These are phyloP conservation scores for Fraxinus excelsior DNA, from an alignment of 257 asterid genomes.

Conservation along the genomic window DNA sequence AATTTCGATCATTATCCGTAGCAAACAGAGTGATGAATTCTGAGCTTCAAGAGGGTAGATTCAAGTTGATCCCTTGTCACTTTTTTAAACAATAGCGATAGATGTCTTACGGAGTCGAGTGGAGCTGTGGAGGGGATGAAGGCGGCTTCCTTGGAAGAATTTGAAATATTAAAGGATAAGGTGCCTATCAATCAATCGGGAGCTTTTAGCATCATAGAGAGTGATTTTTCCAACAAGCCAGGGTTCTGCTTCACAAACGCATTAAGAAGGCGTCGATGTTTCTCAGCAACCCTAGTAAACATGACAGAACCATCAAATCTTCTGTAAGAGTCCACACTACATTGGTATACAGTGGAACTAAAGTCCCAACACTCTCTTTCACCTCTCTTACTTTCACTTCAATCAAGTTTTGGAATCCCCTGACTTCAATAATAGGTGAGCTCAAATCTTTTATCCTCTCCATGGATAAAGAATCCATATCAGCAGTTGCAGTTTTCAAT, in stretches of 20 bases:
- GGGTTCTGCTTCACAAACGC: conserved; percentile 98
- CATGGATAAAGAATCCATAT: too few relatives aligned
- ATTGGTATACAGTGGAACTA: conserved; percentile 38
- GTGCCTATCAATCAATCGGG: conserved; percentile 77
- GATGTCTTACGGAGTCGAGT: not conserved
- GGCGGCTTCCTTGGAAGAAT: not conserved
- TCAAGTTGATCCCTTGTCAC: not conserved
- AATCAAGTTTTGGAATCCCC: too few relatives aligned
- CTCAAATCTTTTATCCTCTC: too few relatives aligned
- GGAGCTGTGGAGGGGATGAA: not conserved
- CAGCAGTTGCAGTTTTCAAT: too few relatives aligned
- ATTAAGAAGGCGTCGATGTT: conserved; percentile 91
- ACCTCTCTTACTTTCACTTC: conserved; percentile 79
- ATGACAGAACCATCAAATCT: conserved; percentile 74
- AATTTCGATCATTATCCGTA: not conserved
- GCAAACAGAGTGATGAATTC: not conserved
- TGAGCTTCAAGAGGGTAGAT: not conserved
- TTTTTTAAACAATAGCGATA: not conserved
- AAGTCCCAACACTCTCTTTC: conserved; percentile 67
- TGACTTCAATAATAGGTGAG: too few relatives aligned
- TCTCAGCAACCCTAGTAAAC: conserved; percentile 83
- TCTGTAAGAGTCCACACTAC: conserved; percentile 50
- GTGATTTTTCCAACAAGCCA: conserved; percentile 85
- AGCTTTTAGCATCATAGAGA: conserved; percentile 88
- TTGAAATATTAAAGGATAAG: not conserved